Percentiles rank a stretch among this genome's conserved stretches.
phyloP scores from a whole-genome alignment of 352 stramenopile species.

The Saprolegnia parasitica region DNA sequence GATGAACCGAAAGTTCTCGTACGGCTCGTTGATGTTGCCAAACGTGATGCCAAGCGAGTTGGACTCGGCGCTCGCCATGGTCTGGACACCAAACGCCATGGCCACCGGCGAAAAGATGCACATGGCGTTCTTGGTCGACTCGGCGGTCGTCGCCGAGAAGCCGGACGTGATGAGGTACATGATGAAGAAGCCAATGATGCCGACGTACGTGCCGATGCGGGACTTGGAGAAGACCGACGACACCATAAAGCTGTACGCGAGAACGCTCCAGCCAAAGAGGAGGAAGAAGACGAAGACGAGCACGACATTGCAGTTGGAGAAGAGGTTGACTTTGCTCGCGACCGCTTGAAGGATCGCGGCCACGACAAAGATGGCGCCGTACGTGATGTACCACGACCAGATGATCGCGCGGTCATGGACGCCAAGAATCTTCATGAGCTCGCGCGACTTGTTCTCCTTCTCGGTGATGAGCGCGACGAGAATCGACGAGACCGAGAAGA shows the following conservation, averaged over 20 bases:
- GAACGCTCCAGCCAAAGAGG: slow-evolving; percentile 33
- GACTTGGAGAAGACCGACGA: slow-evolving; percentile 47
- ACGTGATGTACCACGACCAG: slow-evolving; percentile 43
- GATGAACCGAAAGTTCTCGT: slow-evolving; percentile 61
- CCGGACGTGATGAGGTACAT: slow-evolving; percentile 43
- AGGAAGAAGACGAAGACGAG: slow-evolving; percentile 39
- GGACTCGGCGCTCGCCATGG: slow-evolving; percentile 50
- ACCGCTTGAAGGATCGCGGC: slow-evolving; percentile 34
- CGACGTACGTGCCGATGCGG: slow-evolving; percentile 38
- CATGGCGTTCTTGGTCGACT: slow-evolving; percentile 44
- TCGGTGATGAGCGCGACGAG: slow-evolving; percentile 68
- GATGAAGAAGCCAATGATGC: slow-evolving; percentile 51
- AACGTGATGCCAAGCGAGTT: slow-evolving; percentile 58
- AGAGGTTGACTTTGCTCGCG: slow-evolving; percentile 29
- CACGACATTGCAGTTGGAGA: slow-evolving; percentile 30
- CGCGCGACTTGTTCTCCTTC: slow-evolving; percentile 61
- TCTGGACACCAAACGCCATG: slow-evolving; percentile 71
- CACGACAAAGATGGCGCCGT: slow-evolving; percentile 41
- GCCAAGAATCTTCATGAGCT: slow-evolving; percentile 81
- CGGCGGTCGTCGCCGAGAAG: slow-evolving; percentile 40
- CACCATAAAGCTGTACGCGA: slow-evolving; percentile 34
- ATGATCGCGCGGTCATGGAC: slow-evolving; percentile 48
- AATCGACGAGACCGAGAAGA: slow-evolving; percentile 61
- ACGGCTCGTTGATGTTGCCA: slow-evolving; percentile 38
- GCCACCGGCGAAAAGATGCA: slow-evolving; percentile 68